Conservation (phyloP, 2,329 filamentous ascomycete genomes). For the Alternaria alternata region DNA sequence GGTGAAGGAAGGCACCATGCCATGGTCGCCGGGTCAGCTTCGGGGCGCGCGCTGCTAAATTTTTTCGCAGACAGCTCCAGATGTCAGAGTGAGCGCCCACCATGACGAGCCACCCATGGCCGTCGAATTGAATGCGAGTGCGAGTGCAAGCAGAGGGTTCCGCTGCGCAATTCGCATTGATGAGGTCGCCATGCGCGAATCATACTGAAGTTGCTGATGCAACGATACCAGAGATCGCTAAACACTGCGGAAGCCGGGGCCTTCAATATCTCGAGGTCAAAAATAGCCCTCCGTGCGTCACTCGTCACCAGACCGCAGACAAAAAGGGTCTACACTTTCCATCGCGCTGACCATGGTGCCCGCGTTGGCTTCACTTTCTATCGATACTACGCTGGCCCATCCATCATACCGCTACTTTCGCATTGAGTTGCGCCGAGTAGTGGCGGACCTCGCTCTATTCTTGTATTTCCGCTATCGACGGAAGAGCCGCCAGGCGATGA, state of each 20-base stretch:
- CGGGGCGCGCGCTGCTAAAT: slow-evolving; percentile 17
- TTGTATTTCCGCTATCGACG: slow-evolving; percentile 4
- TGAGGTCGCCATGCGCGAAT: slow-evolving; percentile 10
- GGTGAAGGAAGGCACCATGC: slow-evolving; percentile 3
- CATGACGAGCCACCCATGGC: background rate
- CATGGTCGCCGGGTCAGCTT: slow-evolving; percentile 17
- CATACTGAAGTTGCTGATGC: slow-evolving; percentile 30
- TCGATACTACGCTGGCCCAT: slow-evolving; percentile 21
- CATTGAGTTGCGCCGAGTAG: slow-evolving; percentile 7
- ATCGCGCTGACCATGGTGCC: slow-evolving; percentile 11
- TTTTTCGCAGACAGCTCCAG: slow-evolving; percentile 4
- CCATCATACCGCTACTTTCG: slow-evolving; percentile 11
- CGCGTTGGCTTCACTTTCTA: slow-evolving; percentile 10
- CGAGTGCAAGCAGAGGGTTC: background rate
- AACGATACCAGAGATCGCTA: slow-evolving; percentile 34
- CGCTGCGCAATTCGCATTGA: background rate
- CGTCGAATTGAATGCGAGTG: background rate
- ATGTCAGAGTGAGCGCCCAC: background rate
- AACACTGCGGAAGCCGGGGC: slow-evolving; percentile 29
- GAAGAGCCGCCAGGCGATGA: slow-evolving; percentile 1
- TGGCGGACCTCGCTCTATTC: slow-evolving; percentile 13
- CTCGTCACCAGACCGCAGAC: slow-evolving; percentile 24
- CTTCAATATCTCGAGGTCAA: slow-evolving; percentile 34
- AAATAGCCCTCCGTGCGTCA: slow-evolving; percentile 38
- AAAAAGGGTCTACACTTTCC: slow-evolving; percentile 12